Percentiles rank a stretch among this genome's conserved stretches.
Conservation (phyloP, 164 flowering plant species). For the Chimonanthus salicifolius region DNA sequence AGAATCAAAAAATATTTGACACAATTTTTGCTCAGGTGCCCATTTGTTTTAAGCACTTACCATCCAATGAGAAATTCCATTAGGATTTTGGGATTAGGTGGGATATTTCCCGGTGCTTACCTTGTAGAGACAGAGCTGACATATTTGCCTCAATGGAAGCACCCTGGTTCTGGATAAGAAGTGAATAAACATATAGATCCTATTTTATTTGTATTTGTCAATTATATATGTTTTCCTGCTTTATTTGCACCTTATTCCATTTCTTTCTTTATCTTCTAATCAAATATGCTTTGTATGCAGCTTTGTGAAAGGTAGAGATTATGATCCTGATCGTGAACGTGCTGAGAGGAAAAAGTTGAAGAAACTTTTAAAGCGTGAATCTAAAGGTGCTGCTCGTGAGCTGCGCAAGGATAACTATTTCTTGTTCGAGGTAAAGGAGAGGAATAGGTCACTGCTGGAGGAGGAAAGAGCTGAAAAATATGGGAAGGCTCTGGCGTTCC, state of each 20-base stretch:
- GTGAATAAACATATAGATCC: background rate
- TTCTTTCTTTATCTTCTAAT: background rate
- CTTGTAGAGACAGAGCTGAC: background rate
- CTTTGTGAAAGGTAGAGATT: slow-evolving; percentile 95
- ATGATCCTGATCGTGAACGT: slow-evolving; percentile 90
- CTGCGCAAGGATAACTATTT: slow-evolving; percentile 77
- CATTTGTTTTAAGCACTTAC: background rate
- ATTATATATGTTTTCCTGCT: no score
- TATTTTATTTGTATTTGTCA: background rate
- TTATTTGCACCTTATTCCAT: background rate
- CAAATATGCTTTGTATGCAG: slow-evolving; percentile 34
- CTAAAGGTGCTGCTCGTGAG: slow-evolving; percentile 84
- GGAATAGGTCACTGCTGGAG: slow-evolving; percentile 35
- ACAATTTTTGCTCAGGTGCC: background rate
- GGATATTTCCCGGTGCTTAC: background rate
- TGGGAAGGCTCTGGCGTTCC: slow-evolving; percentile 66
- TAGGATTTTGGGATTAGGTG: background rate
- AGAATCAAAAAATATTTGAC: background rate
- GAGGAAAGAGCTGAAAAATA: slow-evolving; percentile 71
- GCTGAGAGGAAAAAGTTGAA: slow-evolving; percentile 66
- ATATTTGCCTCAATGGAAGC: background rate
- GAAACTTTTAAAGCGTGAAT: slow-evolving; percentile 54
- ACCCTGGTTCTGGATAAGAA: background rate
- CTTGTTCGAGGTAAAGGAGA: slow-evolving; percentile 60
- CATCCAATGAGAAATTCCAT: background rate